Evolutionary conservation across 2,329 filamentous ascomycete species (phyloP).

Genomic region (Cytospora leucostoma): DNA sequence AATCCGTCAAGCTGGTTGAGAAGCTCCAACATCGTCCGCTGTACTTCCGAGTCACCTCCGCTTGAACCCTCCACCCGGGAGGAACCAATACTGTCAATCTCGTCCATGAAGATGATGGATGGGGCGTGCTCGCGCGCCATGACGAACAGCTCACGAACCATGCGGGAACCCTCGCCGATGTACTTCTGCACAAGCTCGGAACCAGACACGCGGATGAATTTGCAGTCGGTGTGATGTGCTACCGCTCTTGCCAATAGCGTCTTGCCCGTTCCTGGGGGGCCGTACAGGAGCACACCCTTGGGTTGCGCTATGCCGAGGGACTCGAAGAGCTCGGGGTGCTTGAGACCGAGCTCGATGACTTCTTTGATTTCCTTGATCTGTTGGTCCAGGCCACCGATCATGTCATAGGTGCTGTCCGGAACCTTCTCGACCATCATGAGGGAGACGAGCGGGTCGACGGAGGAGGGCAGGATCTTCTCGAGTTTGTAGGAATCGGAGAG

Average conservation of each 20-base stretch:
- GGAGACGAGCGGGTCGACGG: slow-evolving; percentile 95
- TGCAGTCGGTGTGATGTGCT: slow-evolving; percentile 97
- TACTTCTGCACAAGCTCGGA: slow-evolving; percentile 99
- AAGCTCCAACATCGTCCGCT: slow-evolving; percentile 97
- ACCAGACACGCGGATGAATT: slow-evolving; percentile 96
- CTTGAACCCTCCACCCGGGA: slow-evolving; percentile 95
- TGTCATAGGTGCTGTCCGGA: slow-evolving; percentile 98
- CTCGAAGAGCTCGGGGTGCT: slow-evolving; percentile 98
- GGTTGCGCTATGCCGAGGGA: slow-evolving; percentile 98
- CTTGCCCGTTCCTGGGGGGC: slow-evolving; percentile 95
- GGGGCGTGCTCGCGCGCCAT: slow-evolving; percentile 98
- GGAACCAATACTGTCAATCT: slow-evolving; percentile 98
- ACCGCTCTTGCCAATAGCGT: slow-evolving; percentile 93
- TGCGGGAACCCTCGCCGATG: slow-evolving; percentile 95
- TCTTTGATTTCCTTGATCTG: slow-evolving; percentile 99
- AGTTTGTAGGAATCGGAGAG: slow-evolving; percentile 98
- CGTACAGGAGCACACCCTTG: slow-evolving; percentile 95
- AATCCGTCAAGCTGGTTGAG: slow-evolving; percentile 98
- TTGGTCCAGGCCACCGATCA: slow-evolving; percentile 98
- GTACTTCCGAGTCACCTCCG: slow-evolving; percentile 95
- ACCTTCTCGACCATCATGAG: slow-evolving; percentile 99
- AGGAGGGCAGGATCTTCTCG: slow-evolving; percentile 97
- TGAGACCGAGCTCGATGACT: slow-evolving; percentile 96
- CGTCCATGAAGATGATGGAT: slow-evolving; percentile 99
- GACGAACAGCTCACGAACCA: slow-evolving; percentile 98